These are phyloP conservation scores for Straminergon stramineum DNA, from an alignment of 225 moss, liverwort and hornwort genomes.

Conservation along the genomic window DNA sequence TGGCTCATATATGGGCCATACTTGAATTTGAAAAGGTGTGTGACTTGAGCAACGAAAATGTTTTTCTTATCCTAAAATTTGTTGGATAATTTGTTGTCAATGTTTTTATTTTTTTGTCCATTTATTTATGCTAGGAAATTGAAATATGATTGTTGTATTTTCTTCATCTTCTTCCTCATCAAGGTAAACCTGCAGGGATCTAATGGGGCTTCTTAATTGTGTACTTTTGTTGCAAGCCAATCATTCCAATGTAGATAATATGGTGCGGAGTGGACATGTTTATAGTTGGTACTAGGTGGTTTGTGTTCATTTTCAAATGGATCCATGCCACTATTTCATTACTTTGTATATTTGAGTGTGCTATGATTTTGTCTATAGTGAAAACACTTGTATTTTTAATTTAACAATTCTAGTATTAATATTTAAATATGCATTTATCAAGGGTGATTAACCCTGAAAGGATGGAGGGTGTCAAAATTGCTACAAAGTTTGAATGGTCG, in stretches of 20 bases:
- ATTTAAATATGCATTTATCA: too few species aligned
- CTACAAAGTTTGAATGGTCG: background rate
- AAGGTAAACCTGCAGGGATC: fast-evolving
- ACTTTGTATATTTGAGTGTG: background rate
- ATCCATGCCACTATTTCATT: background rate
- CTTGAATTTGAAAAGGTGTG: background rate
- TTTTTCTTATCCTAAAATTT: background rate
- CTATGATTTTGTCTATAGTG: background rate
- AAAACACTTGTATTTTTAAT: background rate
- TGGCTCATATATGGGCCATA: background rate
- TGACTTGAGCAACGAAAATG: fast-evolving
- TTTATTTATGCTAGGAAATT: background rate
- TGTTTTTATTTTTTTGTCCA: background rate
- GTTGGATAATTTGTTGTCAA: background rate
- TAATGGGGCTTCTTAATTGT: background rate
- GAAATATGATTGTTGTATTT: background rate
- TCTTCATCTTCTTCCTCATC: fast-evolving
- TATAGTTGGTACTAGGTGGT: fast-evolving
- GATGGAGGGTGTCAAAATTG: too few species aligned
- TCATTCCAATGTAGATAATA: background rate
- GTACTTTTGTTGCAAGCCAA: fast-evolving
- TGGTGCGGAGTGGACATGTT: background rate
- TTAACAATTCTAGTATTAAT: too few species aligned
- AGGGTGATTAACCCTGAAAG: too few species aligned
- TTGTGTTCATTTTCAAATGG: background rate